phyloP scores from a whole-genome alignment of 108 stramenopile species.

The Nannochloropsis salina region DNA sequence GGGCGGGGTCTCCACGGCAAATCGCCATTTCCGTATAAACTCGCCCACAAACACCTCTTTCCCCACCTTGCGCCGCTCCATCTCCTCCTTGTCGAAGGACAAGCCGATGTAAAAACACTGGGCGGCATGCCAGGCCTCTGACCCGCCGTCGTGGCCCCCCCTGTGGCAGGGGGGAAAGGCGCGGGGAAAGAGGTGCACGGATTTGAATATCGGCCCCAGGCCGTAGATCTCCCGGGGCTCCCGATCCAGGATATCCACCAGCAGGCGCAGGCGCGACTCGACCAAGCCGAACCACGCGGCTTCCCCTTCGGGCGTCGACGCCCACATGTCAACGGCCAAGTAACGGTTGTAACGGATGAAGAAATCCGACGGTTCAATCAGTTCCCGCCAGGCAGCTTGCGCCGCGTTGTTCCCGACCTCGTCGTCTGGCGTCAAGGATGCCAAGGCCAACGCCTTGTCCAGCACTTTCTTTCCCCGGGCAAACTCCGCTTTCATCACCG shows the following conservation, averaged over 20 bases:
- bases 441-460: slow-evolving; percentile 59
- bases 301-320: slow-evolving; percentile 73
- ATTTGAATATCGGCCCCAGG: not conserved
- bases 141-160: not conserved
- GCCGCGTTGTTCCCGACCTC: slow-evolving; percentile 45
- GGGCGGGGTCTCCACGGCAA: not conserved
- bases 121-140: not conserved
- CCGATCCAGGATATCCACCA: not conserved
- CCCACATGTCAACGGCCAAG: slow-evolving; percentile 82
- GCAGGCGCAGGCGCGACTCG: slow-evolving; percentile 73
- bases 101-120: slow-evolving; percentile 9
- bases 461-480: slow-evolving; percentile 55
- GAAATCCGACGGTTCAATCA: slow-evolving; percentile 89
- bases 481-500: slow-evolving; percentile 70
- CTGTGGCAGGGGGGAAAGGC: not conserved
- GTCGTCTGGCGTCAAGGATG: slow-evolving; percentile 59
- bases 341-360: slow-evolving; percentile 89
- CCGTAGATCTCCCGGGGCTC: not conserved
- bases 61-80: slow-evolving; percentile 5
- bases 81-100: not conserved
- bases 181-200: not conserved
- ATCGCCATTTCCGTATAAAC: not conserved
- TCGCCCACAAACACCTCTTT: slow-evolving; percentile 9
- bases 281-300: slow-evolving; percentile 86
- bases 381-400: slow-evolving; percentile 65